A percentile compares a stretch with the other conserved stretches of the same genome.
These are phyloP conservation scores for Paspalum notatum DNA, from an alignment of 176 grass and related monocot genomes.

Conservation along the genomic window DNA sequence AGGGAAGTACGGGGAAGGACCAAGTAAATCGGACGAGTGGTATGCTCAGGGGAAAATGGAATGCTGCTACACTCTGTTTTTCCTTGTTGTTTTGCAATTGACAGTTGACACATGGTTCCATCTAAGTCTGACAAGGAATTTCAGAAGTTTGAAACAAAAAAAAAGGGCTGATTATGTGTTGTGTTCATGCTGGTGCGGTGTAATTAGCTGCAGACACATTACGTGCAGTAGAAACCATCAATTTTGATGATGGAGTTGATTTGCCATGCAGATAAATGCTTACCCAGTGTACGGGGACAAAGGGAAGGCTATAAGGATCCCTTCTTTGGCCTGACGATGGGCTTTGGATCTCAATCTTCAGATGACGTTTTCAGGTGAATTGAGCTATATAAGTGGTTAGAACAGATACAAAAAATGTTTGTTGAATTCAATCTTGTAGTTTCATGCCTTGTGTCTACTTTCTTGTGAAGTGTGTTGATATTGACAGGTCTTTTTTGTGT, in stretches of 20 bases:
- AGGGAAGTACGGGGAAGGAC: constrained; percentile 88
- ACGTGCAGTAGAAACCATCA: not conserved
- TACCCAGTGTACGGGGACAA: constrained; percentile 76
- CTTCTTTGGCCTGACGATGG: constrained; percentile 95
- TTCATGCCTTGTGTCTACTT: constrained; percentile 37
- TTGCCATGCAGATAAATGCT: constrained; percentile 72
- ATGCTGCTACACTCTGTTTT: not conserved
- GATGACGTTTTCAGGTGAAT: constrained; percentile 87
- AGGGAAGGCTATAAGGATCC: constrained; percentile 93
- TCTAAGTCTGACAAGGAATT: not conserved
- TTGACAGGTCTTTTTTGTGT: not conserved
- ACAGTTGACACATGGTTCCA: not conserved
- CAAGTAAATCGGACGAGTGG: constrained; percentile 82
- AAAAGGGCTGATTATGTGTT: not conserved
- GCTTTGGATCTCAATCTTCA: constrained; percentile 70
- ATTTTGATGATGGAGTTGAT: not conserved
- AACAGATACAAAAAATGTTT: constrained; percentile 48
- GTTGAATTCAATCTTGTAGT: constrained; percentile 26
- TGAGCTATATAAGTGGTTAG: constrained; percentile 53
- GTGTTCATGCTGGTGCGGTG: not conserved
- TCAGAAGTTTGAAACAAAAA: not conserved
- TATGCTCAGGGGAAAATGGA: constrained; percentile 83
- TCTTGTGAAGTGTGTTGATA: too few species aligned
- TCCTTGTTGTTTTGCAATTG: not conserved
- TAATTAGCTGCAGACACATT: not conserved